A percentile compares a stretch with the other conserved stretches of the same genome.
Conservation (phyloP, 768 basidiomycete genomes). For the Zangia roseola region DNA sequence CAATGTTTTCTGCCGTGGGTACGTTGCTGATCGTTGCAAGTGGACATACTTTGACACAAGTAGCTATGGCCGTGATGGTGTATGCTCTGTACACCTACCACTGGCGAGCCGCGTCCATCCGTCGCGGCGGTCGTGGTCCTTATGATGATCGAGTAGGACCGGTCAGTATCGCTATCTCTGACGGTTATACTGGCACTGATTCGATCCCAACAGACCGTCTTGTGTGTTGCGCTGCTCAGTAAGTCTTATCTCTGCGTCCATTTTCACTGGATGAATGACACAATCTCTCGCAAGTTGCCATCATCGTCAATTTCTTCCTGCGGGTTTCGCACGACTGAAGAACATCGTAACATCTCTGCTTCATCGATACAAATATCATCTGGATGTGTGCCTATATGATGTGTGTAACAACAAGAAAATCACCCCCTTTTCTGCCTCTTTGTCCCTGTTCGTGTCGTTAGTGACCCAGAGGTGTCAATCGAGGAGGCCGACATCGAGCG, state of each 20-base stretch:
- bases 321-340: constrained; percentile 55
- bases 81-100: constrained; percentile 96
- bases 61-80: constrained; percentile 95
- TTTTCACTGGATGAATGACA: not conserved
- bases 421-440: constrained; percentile 60
- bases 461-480: constrained; percentile 61
- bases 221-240: constrained; percentile 83
- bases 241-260: constrained; percentile 18
- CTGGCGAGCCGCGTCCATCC: constrained; percentile 93
- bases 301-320: constrained; percentile 82
- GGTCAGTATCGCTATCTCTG: constrained; percentile 50
- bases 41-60: constrained; percentile 10
- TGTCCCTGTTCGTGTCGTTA: constrained; percentile 47
- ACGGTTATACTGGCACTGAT: constrained; percentile 12
- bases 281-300: constrained; percentile 54
- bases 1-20: constrained; percentile 96
- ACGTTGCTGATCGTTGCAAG: constrained; percentile 26
- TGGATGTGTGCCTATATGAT: constrained; percentile 8
- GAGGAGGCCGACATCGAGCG: constrained; percentile 76
- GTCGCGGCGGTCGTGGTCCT: constrained; percentile 86
- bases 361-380: constrained; percentile 11
- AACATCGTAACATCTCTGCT: constrained; percentile 4
- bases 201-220: constrained; percentile 55
- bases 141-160: constrained; percentile 97
- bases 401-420: constrained; percentile 6